phyloP scores from a whole-genome alignment of 2,329 filamentous ascomycete species.

The Colletotrichum graminicola region DNA sequence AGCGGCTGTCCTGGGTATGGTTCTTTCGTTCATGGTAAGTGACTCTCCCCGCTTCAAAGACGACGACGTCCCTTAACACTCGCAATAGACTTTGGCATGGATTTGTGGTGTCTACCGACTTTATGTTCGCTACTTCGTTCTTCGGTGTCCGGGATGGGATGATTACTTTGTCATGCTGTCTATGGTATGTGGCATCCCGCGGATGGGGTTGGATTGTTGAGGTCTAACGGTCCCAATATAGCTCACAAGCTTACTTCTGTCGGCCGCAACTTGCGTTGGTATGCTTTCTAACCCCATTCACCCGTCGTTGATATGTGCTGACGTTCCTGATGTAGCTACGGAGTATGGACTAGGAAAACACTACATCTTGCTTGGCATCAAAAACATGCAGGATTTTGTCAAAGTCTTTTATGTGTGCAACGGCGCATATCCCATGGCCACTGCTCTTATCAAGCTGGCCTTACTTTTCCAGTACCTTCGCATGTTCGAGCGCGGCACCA shows the following conservation, averaged over 20 bases:
- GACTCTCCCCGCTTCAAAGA: not conserved
- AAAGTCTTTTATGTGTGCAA: slow-evolving; percentile 42
- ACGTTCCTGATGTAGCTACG: not conserved
- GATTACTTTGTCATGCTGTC: slow-evolving; percentile 42
- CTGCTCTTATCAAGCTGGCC: slow-evolving; percentile 43
- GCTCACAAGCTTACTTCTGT: slow-evolving; percentile 32
- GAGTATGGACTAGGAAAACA: slow-evolving; percentile 19
- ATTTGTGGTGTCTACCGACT: slow-evolving; percentile 41
- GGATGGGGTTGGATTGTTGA: not conserved
- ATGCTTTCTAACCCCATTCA: not conserved
- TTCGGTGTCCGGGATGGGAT: slow-evolving; percentile 41
- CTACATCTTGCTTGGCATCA: not conserved
- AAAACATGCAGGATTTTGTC: slow-evolving; percentile 34
- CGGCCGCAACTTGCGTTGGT: slow-evolving; percentile 24
- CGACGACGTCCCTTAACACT: not conserved
- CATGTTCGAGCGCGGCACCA: slow-evolving; percentile 40
- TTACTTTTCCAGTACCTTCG: slow-evolving; percentile 43
- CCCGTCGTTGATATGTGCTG: not conserved
- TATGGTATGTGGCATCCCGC: slow-evolving; percentile 21
- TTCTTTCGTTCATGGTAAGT: slow-evolving; percentile 40
- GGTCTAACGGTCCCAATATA: not conserved
- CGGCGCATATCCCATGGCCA: slow-evolving; percentile 42
- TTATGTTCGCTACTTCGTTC: slow-evolving; percentile 40
- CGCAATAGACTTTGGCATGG: slow-evolving; percentile 23
- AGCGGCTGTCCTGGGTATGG: slow-evolving; percentile 38